phyloP scores from a whole-genome alignment of 352 stramenopile species.

The Thraustotheca clavata region DNA sequence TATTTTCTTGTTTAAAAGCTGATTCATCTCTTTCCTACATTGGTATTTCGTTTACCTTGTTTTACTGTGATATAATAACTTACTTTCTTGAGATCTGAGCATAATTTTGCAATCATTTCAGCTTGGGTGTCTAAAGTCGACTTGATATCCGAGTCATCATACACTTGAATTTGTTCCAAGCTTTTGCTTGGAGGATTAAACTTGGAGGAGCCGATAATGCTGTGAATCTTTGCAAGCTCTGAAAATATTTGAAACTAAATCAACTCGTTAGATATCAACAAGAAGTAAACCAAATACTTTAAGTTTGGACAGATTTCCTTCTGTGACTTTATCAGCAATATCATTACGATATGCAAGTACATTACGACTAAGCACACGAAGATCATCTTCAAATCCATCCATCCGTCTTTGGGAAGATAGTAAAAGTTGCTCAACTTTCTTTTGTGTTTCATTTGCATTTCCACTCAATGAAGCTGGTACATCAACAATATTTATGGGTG shows the following conservation, averaged over 20 bases:
- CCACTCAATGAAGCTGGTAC: neutral
- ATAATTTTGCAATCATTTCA: constrained; percentile 19
- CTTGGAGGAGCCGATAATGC: constrained; percentile 11
- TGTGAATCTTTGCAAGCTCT: constrained; percentile 15
- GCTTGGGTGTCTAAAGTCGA: constrained; percentile 14
- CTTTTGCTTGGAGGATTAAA: constrained; percentile 3
- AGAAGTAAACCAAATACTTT: neutral
- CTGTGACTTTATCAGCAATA: constrained; percentile 11
- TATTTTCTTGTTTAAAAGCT: constrained; percentile 30
- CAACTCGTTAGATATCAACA: neutral
- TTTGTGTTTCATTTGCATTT: neutral
- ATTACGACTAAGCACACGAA: constrained; percentile 8
- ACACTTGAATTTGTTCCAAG: neutral
- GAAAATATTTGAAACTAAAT: constrained; percentile 22
- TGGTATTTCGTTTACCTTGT: neutral
- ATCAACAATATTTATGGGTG: neutral
- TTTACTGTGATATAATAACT: neutral
- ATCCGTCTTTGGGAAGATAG: neutral
- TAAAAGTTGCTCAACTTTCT: constrained; percentile 15
- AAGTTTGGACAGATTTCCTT: constrained; percentile 15
- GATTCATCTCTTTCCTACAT: constrained; percentile 27
- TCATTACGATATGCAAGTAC: constrained; percentile 17
- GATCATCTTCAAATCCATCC: constrained; percentile 21
- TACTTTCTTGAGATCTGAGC: constrained; percentile 30
- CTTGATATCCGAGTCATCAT: constrained; percentile 20